A percentile compares a stretch with the other conserved stretches of the same genome.
Conservation (phyloP, 345 rosid genomes). For the Eucalyptus erythrocorys region DNA sequence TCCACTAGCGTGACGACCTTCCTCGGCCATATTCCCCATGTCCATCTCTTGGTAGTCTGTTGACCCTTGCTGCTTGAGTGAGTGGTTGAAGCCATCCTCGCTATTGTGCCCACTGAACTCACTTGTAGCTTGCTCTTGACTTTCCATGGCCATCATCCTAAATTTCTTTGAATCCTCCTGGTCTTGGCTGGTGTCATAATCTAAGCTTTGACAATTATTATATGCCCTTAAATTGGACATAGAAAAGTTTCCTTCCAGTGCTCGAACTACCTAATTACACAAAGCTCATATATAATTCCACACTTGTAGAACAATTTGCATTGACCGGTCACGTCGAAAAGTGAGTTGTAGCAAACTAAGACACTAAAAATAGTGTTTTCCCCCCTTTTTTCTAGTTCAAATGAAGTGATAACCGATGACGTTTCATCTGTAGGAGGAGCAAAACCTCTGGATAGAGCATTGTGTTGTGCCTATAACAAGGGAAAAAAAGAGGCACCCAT, state of each 20-base stretch:
- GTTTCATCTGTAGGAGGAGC: neutral
- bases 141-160: constrained; percentile 60
- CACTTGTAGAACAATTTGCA: neutral
- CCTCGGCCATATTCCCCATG: constrained; percentile 7
- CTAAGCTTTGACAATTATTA: constrained; percentile 35
- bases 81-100: constrained; percentile 33
- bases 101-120: constrained; percentile 37
- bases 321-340: neutral
- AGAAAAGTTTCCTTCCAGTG: constrained; percentile 60
- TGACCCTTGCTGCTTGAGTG: constrained; percentile 44
- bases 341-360: neutral
- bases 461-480: neutral
- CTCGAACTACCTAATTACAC: constrained; percentile 54
- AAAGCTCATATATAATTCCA: neutral
- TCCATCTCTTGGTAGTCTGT: constrained; percentile 32
- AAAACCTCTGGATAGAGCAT: neutral
- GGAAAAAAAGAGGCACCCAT: neutral
- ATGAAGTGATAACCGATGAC: neutral
- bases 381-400: neutral
- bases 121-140: constrained; percentile 36
- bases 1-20: neutral
- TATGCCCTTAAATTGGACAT: constrained; percentile 28
- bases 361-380: neutral
- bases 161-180: constrained; percentile 50
- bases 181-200: constrained; percentile 52